Base-by-base conservation (phyloP, 805 yeast species). In the Geotrichum ghanense region DNA sequence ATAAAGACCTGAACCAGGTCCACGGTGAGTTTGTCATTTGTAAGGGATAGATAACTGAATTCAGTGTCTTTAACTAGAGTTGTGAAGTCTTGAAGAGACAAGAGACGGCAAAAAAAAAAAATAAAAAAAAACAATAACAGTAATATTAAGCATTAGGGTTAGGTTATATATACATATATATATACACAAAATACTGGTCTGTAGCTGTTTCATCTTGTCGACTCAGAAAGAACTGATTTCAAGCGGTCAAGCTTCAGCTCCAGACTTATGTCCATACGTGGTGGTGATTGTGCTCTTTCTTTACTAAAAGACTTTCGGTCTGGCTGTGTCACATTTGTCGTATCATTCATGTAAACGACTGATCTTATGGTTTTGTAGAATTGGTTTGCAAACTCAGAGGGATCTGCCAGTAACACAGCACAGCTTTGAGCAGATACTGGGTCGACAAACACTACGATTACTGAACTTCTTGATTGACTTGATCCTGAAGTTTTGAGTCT, bases 1-100 rank as follows among this genome's bases (percentile, higher is more conserved):
- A 61, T 2, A 58, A 20, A 42, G 52, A 46, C 22, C 51, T 42
- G 44, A 60, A 59, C 54, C 52, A 50, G 10, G 44, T 42, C 54
- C 55, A 53, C 17, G 54, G 51, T 19, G 44, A 42, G 10, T 14
- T 42, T 24, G 37, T 31, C 37, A 31, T 31, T 12, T 9, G 6
- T 6, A 31, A 10, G 37, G 12, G 37, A 31, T n/a, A 31, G 16
- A 31, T n/a, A n/a, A n/a, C n/a, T n/a, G n/a, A n/a, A n/a, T n/a
- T n/a, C 27, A 24, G 27, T 24, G 27, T 24, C 27, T 24, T 24
- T 24, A 24, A 24, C 10, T 24, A 24, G 27, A 24, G 12, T 24
- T 24, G 27, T 7, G 27, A 24, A 12, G 27, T 24, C 12, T 24
- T 12, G n/a, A n/a, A n/a, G n/a, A n/a, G n/a, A n/a, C n/a, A n/a